A percentile compares a stretch with the other conserved stretches of the same genome.
phyloP scores from a whole-genome alignment of 768 basidiomycete species.

The Pleurotus sapidus region DNA sequence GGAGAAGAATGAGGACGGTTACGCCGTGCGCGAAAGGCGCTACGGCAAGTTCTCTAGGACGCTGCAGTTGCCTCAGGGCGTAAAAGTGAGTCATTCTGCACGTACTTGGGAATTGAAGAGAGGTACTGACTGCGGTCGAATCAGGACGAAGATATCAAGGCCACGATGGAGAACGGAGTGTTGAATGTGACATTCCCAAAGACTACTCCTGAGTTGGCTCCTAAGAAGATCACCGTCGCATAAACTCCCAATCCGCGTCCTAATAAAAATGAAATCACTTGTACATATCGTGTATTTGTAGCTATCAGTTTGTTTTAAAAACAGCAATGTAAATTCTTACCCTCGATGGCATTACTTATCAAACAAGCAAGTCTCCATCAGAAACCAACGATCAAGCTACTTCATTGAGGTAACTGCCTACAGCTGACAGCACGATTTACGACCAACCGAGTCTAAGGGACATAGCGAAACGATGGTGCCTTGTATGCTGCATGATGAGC shows the following conservation, averaged over 20 bases:
- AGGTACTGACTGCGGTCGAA: not conserved
- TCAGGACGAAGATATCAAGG: slow-evolving; percentile 44
- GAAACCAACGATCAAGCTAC: too few relatives aligned
- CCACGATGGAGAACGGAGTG: slow-evolving; percentile 44
- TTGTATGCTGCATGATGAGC: slow-evolving; percentile 16
- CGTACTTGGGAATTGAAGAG: not conserved
- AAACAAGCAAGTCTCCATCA: too few relatives aligned
- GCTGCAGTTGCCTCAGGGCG: slow-evolving; percentile 43
- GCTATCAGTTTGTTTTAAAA: too few relatives aligned
- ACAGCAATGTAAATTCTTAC: too few relatives aligned
- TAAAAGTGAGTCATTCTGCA: slow-evolving; percentile 31
- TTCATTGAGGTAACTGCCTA: too few relatives aligned
- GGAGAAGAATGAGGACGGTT: slow-evolving; percentile 32
- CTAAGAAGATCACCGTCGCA: slow-evolving; percentile 38
- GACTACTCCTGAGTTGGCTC: slow-evolving; percentile 34
- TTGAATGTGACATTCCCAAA: slow-evolving; percentile 48
- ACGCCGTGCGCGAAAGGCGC: slow-evolving; percentile 42
- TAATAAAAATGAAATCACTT: too few relatives aligned
- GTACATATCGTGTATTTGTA: too few relatives aligned
- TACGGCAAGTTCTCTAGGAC: slow-evolving; percentile 48
- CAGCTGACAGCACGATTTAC: too few relatives aligned
- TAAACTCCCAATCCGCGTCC: not conserved
- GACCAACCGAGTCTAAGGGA: slow-evolving; percentile 22
- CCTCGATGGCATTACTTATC: too few relatives aligned
- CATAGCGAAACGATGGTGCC: slow-evolving; percentile 64